A percentile compares a stretch with the other conserved stretches of the same genome.
Conservation (phyloP, 225 moss, liverwort and hornwort genomes). For the Neckera pumila region DNA sequence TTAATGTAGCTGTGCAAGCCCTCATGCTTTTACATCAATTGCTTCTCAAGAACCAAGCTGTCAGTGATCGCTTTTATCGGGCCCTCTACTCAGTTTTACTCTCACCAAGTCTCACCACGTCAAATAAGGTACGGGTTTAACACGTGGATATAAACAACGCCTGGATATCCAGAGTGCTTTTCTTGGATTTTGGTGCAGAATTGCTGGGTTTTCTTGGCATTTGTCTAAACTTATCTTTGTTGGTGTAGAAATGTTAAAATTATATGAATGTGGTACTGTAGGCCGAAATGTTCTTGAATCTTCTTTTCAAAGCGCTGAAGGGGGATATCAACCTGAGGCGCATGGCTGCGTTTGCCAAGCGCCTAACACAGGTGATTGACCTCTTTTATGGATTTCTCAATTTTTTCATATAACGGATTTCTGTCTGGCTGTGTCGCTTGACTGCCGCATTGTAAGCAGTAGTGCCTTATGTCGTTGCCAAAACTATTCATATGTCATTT, state of each 20-base stretch:
- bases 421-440: not conserved
- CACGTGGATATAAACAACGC: not conserved
- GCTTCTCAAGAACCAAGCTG: conserved; percentile 78
- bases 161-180: not conserved
- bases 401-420: not conserved
- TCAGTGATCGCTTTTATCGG: conserved; percentile 93
- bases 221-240: not conserved
- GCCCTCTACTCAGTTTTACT: conserved; percentile 91
- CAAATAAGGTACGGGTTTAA: conserved; percentile 55
- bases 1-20: conserved; percentile 95
- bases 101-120: conserved; percentile 66
- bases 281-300: conserved; percentile 96
- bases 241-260: not conserved
- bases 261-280: conserved; percentile 10
- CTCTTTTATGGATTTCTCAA: not conserved
- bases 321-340: conserved; percentile 76
- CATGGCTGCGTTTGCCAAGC: conserved; percentile 89
- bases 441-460: not conserved
- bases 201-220: not conserved
- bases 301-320: conserved; percentile 84
- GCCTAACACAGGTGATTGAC: conserved; percentile 66
- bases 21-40: conserved; percentile 94
- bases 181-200: not conserved
- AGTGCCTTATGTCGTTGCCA: no score
- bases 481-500: no score